A percentile compares a stretch with the other conserved stretches of the same genome.
Conservation (phyloP, 305 asterid species). For the Fraxinus greggii region DNA sequence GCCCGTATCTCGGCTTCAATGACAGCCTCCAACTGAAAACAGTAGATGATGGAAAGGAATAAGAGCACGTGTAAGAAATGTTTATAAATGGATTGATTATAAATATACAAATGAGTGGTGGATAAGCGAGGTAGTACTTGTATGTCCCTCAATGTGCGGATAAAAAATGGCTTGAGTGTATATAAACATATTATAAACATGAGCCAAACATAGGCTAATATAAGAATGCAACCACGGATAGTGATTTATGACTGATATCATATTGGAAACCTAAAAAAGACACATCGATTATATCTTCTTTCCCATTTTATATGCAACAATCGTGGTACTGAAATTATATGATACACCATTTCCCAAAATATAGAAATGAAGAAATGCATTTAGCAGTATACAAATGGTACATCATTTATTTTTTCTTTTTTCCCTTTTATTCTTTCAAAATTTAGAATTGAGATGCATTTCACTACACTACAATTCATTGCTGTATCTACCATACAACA, state of each 20-base stretch:
- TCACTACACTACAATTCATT: too few species aligned
- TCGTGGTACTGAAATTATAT: background rate
- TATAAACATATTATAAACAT: too few species aligned
- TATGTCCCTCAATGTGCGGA: background rate
- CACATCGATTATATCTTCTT: background rate
- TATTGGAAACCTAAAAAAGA: background rate
- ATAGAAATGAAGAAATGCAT: background rate
- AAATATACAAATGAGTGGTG: background rate
- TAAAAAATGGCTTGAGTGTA: background rate
- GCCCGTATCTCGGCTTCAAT: slow-evolving; percentile 97
- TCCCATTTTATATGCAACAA: background rate
- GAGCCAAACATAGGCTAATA: background rate
- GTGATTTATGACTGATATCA: background rate
- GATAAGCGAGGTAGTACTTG: background rate
- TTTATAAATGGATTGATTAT: background rate
- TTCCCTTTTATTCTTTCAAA: background rate
- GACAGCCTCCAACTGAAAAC: slow-evolving; percentile 72
- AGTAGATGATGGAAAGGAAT: slow-evolving; percentile 14
- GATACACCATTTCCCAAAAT: background rate
- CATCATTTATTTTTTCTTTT: background rate
- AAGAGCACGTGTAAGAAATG: background rate
- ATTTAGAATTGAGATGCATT: background rate
- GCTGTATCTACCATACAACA: background rate
- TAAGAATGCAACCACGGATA: background rate
- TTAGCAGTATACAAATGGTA: background rate